Evolutionary conservation across 116 monocot genomes (phyloP), one percentile per base, ranked within the genome.

Genomic region (Phalaenopsis hybrid): DNA sequence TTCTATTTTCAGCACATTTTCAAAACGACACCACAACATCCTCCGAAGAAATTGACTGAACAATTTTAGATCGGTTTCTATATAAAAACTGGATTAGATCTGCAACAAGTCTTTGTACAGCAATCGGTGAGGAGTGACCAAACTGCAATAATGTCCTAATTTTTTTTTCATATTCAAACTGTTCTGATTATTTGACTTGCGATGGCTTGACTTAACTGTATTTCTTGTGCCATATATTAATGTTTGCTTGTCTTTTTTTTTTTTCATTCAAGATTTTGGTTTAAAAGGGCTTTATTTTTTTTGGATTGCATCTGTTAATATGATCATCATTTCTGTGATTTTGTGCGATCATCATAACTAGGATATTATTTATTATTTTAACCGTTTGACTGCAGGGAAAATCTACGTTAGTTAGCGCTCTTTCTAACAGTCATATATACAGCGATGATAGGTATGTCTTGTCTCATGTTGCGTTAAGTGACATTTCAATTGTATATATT

Each of bases 341-440:
- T 51, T 55, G 55, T 55, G 55, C 3, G 55, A 13, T 55, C 15
- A 55, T 55, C 15, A 55, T 13, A 16, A 46, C n/a, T 74, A 18
- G 23, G 75, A 57, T 74, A 16, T 25, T 25, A 43, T 78, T 80
- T 23, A 44, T 81, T 5, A 79, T 87, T 20, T 16, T 34, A 28
- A 41, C 8, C 68, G 21, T 82, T 28, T 48, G 72, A 73, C 33
- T 73, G 52, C 85, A 98, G 98, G 98, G 98, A 55, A 98, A 98
- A 85, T 98, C 98, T 50, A 95, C 98, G 48, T 82, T 98, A 79
- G 98, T 95, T 77, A 91, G 98, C 81, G 89, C 92, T 81, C 98
- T 98, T 82, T 93, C 95, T 75, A 88, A 88, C 76, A 88, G 80
- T 85, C 86, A 95, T 86, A 78, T 95, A 16, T 98, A 89, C 75